These are phyloP conservation scores for Aethionema arabicum DNA, from an alignment of 345 rosid species.

Conservation along the genomic window DNA sequence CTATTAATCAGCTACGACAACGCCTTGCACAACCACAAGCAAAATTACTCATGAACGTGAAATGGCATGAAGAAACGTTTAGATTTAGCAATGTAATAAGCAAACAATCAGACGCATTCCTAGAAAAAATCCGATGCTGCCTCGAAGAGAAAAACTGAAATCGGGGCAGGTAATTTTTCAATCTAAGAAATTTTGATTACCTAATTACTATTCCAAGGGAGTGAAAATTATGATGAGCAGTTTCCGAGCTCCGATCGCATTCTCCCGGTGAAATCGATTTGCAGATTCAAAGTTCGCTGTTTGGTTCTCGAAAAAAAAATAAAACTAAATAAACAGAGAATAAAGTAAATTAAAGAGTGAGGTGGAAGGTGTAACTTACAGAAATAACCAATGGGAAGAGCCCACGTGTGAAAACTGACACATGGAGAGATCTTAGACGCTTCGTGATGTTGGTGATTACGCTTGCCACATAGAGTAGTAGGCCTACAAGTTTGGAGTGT, in stretches of 20 bases:
- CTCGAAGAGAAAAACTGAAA: not conserved
- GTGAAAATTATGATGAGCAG: slow-evolving; percentile 21
- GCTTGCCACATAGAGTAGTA: slow-evolving; percentile 5
- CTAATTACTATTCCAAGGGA: not conserved
- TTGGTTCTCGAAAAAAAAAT: slow-evolving; percentile 11
- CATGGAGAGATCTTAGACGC: not conserved
- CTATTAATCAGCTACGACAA: slow-evolving; percentile 23
- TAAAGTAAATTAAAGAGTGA: slow-evolving; percentile 26
- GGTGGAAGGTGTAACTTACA: slow-evolving; percentile 25
- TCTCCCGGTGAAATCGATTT: slow-evolving; percentile 30
- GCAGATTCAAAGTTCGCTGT: slow-evolving; percentile 28
- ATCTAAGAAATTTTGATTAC: not conserved
- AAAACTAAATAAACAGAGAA: not conserved
- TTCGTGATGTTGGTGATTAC: slow-evolving; percentile 30
- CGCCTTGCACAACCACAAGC: not conserved
- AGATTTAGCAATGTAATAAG: slow-evolving; percentile 19
- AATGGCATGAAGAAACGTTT: slow-evolving; percentile 6
- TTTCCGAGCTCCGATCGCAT: slow-evolving; percentile 37
- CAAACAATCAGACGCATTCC: slow-evolving; percentile 16
- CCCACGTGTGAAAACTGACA: slow-evolving; percentile 18
- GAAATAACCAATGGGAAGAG: slow-evolving; percentile 9
- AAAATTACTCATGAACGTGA: not conserved
- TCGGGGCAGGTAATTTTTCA: not conserved
- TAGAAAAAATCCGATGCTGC: slow-evolving; percentile 6
- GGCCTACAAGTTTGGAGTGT: slow-evolving; percentile 26